Base-by-base conservation (phyloP, 306 rosid species). In the Prosopis cineraria region DNA sequence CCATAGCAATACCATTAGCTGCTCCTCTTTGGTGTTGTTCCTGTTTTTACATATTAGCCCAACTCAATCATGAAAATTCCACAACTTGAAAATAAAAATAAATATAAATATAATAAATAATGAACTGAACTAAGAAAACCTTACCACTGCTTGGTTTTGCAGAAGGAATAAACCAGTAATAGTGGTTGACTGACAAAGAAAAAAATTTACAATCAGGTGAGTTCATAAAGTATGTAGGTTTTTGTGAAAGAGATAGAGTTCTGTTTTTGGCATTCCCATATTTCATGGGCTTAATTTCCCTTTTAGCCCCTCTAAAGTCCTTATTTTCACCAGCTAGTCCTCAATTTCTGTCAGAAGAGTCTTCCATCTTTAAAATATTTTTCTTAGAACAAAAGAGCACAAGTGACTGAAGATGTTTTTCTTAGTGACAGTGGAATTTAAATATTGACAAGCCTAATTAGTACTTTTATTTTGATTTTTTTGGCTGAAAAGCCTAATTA, bases 1-100 rank as follows among this genome's bases (percentile, higher is more conserved):
- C 87, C 97, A 94, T 88, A 25, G 97, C 34, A 75, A 92, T 73
- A 73, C 98, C 98, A 87, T 94, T 94, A 31, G 97, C 97, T 25
- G 95, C 93, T 13, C 98, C 98, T 66, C 98, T 88, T 80, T 94
- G 97, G 48, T 83, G 78, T 87, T 94, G 98, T 62, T 85, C 90
- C 98, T 91, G 77, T n/a, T n/a, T 37, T 20, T 20, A 33, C 52
- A 64, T 22, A 12, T 45, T 30, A 30, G 37, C 14, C 17, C 55
- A 76, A 17, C 48, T 69, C 33, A 19, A 41, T 55, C n/a, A n/a
- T n/a, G n/a, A n/a, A 48, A 80, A 65, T 73, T 24, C 27, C 44
- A 44, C 59, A 34, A 62, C 30, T 27, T 34, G 70, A 13, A 65
- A n/a, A 8, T 19, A 64, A 58, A 33, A 29, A 17, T 0, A 20